Percentiles rank a stretch among this genome's conserved stretches.
Evolutionary conservation across 495 filamentous ascomycete genomes (phyloP).

Genomic region (Neurospora intermedia): DNA sequence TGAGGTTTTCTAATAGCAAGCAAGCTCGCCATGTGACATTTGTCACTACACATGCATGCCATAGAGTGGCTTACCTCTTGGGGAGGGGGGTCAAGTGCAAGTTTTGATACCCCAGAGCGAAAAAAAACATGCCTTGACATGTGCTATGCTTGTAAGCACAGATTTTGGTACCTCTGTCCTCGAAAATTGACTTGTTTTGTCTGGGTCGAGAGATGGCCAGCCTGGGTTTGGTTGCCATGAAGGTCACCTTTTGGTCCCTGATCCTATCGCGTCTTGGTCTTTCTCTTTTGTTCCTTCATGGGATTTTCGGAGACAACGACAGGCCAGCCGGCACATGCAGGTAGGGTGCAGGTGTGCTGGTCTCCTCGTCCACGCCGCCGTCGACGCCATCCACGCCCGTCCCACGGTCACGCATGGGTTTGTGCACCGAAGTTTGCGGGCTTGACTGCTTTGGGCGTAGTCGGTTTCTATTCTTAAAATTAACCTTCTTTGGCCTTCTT

Average conservation of each 20-base stretch:
- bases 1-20: background rate
- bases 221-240: background rate
- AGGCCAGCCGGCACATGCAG: background rate
- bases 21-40: background rate
- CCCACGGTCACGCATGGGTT: background rate
- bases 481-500: constrained; percentile 15
- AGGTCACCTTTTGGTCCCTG: background rate
- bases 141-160: background rate
- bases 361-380: background rate
- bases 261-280: background rate
- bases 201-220: background rate
- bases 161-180: background rate
- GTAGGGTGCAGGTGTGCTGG: background rate
- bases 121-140: background rate
- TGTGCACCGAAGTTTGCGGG: background rate
- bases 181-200: background rate
- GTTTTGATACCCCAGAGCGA: background rate
- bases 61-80: background rate
- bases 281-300: background rate
- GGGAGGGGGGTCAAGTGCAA: background rate
- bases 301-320: background rate
- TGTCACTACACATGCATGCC: background rate
- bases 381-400: background rate
- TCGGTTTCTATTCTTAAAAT: constrained; percentile 23
- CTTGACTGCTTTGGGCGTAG: constrained; percentile 9